These are phyloP conservation scores for Globisporangium polare DNA, from an alignment of 352 stramenopile species.

Conservation along the genomic window DNA sequence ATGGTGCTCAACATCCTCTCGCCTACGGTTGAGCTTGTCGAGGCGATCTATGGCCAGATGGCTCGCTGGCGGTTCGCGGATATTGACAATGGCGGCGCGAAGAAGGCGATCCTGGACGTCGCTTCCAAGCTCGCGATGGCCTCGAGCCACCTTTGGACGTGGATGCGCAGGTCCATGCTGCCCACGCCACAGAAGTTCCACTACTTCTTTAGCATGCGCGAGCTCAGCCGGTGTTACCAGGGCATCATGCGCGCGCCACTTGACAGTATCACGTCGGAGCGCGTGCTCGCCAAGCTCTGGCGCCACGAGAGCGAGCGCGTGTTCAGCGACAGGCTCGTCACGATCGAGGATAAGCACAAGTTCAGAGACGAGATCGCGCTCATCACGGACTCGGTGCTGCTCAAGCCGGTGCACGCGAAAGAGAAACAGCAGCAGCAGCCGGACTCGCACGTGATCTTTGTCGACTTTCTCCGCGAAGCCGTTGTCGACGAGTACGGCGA, in stretches of 20 bases:
- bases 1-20: conserved; percentile 83
- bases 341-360: conserved; percentile 62
- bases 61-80: conserved; percentile 47
- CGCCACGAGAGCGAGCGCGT: conserved; percentile 82
- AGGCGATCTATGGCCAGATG: conserved; percentile 87
- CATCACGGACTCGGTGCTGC: conserved; percentile 44
- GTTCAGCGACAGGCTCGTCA: conserved; percentile 75
- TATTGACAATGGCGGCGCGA: conserved; percentile 14
- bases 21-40: conserved; percentile 68
- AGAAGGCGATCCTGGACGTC: conserved; percentile 44
- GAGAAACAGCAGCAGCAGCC: conserved; percentile 11
- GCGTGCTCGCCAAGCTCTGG: conserved; percentile 67
- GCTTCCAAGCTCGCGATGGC: conserved; percentile 38
- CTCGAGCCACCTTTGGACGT: conserved; percentile 65
- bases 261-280: conserved; percentile 45
- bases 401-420: conserved; percentile 23
- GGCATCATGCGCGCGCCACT: conserved; percentile 62
- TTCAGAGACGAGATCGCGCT: conserved; percentile 53
- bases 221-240: conserved; percentile 75
- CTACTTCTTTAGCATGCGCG: conserved; percentile 79
- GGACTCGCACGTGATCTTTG: conserved; percentile 36
- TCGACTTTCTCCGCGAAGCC: conserved; percentile 86
- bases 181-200: conserved; percentile 80
- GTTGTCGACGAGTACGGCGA: conserved; percentile 82
- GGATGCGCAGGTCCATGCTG: conserved; percentile 62